Evolutionary conservation across 2,329 filamentous ascomycete species (phyloP), one percentile per base, ranked within the genome.

Genomic region (Pseudogymnoascus sp.): DNA sequence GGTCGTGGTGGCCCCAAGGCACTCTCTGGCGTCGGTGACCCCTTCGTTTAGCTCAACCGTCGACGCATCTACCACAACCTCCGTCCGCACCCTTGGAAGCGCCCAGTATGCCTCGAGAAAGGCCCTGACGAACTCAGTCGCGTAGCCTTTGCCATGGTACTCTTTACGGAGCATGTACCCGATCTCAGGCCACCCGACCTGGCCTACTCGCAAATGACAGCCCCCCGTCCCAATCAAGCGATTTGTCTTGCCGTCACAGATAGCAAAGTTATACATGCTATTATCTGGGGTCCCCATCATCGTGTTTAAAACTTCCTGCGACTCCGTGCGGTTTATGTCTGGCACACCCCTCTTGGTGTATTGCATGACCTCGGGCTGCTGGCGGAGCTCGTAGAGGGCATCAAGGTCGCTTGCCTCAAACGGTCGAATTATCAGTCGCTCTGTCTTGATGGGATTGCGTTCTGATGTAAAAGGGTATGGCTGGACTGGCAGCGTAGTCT

Each of bases 361-460:
- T 61, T 72, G 71, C 87, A 89, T 89, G 55, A 86, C 82, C 66
- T 86, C 83, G 4, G 79, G 77, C 69, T 86, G 77, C 12, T 75
- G 76, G 25, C 86, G 82, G 60, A 89, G 74, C 21, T 73, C 72
- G 65, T 83, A 74, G 13, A 85, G 64, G 5, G 74, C 78, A 1
- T 74, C 72, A 1, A 82, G 73, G 70, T 89, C 85, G 2, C 77
- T 73, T 15, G 77, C 71, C 1, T 68, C 67, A 39, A 82, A 72
- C 1, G 81, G 80, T 13, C 84, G 77, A 60, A 88, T 71, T 27
- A 82, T 68, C 18, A 89, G 76, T 5, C 85, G 79, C 59, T 79
- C 72, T 2, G 85, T 87, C 58, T 67, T 69, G 61, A 83, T 74
- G 1, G 72, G 69, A 6, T 70, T 61, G 5, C 80, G 75, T 21